Evolutionary conservation across 768 basidiomycete genomes (phyloP).

Genomic region (Lactarius trivialis): DNA sequence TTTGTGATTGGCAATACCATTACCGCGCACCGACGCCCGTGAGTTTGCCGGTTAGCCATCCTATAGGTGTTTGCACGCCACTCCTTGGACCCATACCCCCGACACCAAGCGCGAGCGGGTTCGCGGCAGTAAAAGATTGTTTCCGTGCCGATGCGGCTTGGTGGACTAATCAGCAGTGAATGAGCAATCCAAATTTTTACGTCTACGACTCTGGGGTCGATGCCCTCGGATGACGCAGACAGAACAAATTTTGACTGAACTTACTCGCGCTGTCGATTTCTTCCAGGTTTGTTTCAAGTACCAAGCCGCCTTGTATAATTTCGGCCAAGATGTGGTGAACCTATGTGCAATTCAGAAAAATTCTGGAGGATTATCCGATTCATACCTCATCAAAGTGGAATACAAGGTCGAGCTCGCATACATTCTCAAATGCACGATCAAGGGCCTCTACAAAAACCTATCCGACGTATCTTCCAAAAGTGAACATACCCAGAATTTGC

Average conservation of each 20-base stretch:
- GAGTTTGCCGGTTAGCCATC: constrained; percentile 72
- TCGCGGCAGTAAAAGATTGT: constrained; percentile 74
- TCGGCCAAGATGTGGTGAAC: constrained; percentile 95
- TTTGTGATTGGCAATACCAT: neutral
- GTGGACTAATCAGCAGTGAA: constrained; percentile 44
- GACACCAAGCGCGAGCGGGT: constrained; percentile 71
- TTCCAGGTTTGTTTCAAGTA: constrained; percentile 90
- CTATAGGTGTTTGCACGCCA: constrained; percentile 63
- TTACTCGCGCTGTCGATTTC: constrained; percentile 70
- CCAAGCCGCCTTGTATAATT: constrained; percentile 93
- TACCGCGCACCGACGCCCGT: constrained; percentile 54
- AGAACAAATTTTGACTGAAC: constrained; percentile 21
- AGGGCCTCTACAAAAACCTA: constrained; percentile 97
- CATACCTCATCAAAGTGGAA: constrained; percentile 97
- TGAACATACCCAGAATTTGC: neutral
- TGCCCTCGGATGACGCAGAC: neutral
- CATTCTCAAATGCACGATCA: constrained; percentile 94
- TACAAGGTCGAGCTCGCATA: constrained; percentile 95
- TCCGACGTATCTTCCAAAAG: constrained; percentile 3
- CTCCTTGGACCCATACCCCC: constrained; percentile 52
- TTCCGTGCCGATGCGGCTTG: constrained; percentile 63
- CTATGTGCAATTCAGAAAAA: constrained; percentile 34
- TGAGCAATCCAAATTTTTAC: neutral
- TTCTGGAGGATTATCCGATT: neutral
- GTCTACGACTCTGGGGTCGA: neutral